Conservation (phyloP, 331 rosid genomes). For the Arachis monticola region DNA sequence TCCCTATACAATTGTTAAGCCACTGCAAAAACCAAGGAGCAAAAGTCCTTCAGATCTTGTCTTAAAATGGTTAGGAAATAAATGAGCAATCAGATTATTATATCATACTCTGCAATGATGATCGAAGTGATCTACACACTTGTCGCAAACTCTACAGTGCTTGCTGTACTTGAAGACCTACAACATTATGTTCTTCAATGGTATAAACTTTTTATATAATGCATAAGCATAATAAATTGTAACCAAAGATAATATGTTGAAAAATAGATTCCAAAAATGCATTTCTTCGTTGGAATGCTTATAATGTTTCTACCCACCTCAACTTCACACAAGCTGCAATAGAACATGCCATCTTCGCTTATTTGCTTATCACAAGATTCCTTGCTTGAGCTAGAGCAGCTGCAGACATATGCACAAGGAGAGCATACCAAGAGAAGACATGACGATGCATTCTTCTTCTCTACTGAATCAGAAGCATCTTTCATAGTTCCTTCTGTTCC, state of each 20-base stretch:
- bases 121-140: conserved; percentile 85
- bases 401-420: conserved; percentile 76
- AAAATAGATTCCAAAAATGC: not conserved
- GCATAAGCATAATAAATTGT: not conserved
- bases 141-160: conserved; percentile 92
- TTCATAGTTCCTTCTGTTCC: conserved; percentile 51
- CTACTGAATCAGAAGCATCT: conserved; percentile 40
- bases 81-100: conserved; percentile 27
- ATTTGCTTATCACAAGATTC: conserved; percentile 66
- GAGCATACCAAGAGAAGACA: conserved; percentile 66
- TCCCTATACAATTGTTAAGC: conserved; percentile 94
- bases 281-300: conserved; percentile 5
- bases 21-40: conserved; percentile 58
- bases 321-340: conserved; percentile 98
- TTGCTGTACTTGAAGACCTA: conserved; percentile 93
- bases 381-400: conserved; percentile 55
- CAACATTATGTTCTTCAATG: conserved; percentile 31
- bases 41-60: conserved; percentile 28
- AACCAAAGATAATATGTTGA: conserved; percentile 1
- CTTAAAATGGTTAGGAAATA: conserved; percentile 7
- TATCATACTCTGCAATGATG: conserved; percentile 93
- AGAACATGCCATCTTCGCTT: conserved; percentile 98
- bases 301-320: conserved; percentile 68
- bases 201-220: not conserved
- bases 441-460: conserved; percentile 50